Evolutionary conservation across 2,329 filamentous ascomycete genomes (phyloP).

Genomic region (Thelonectria blattea): DNA sequence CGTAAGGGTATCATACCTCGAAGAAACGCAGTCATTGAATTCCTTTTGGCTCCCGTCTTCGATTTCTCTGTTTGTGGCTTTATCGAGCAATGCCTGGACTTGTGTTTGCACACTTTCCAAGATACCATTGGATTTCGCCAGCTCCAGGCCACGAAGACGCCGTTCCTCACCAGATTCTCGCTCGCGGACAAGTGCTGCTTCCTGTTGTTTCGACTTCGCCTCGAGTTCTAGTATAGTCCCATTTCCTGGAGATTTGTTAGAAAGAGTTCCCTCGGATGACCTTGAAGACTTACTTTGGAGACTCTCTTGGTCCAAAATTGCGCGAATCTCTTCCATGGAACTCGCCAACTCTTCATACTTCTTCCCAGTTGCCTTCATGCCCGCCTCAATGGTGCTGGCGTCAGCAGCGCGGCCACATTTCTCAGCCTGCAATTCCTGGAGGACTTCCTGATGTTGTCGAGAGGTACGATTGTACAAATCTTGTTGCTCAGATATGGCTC

Average conservation of each 20-base stretch:
- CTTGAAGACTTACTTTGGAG: constrained; percentile 31
- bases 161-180: constrained; percentile 16
- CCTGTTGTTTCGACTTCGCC: constrained; percentile 28
- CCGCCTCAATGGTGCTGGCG: constrained; percentile 34
- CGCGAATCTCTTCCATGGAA: constrained; percentile 39
- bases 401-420: constrained; percentile 33
- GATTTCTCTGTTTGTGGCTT: constrained; percentile 4
- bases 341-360: constrained; percentile 43
- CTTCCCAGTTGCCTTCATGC: constrained; percentile 38
- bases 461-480: constrained; percentile 46
- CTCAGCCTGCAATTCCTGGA: constrained; percentile 44
- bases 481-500: constrained; percentile 55
- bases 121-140: constrained; percentile 18
- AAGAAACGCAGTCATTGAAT: constrained; percentile 17
- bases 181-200: constrained; percentile 23
- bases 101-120: constrained; percentile 26
- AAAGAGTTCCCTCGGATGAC: not conserved
- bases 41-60: constrained; percentile 11
- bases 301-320: constrained; percentile 29
- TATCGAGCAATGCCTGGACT: constrained; percentile 27
- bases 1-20: constrained; percentile 25
- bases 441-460: constrained; percentile 42
- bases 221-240: constrained; percentile 33
- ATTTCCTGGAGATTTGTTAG: constrained; percentile 32
- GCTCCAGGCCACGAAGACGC: constrained; percentile 20